A percentile compares a stretch with the other conserved stretches of the same genome.
Evolutionary conservation across 768 basidiomycete species (phyloP).

Genomic region (Russula foetens): DNA sequence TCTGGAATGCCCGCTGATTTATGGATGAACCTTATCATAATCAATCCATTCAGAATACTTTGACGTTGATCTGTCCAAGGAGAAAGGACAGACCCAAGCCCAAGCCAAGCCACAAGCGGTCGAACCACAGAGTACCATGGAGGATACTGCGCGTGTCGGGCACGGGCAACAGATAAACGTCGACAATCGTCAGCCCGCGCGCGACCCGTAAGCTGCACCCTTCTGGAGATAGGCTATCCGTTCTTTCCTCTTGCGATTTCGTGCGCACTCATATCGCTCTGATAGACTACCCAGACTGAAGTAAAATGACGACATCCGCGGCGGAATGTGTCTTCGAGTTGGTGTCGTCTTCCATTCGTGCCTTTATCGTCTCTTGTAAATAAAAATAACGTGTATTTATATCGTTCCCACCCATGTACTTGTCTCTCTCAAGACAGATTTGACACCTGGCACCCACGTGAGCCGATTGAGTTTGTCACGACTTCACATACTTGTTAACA

Average conservation of each 20-base stretch:
- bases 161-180: neutral
- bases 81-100: neutral
- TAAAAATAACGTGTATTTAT: too few relatives aligned
- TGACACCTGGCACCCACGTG: too few relatives aligned
- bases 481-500: too few relatives aligned
- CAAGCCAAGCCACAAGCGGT: neutral
- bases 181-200: neutral
- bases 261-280: neutral
- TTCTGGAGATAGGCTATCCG: neutral
- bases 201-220: neutral
- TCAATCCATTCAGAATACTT: constrained; percentile 6
- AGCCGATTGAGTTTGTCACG: too few relatives aligned
- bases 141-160: neutral
- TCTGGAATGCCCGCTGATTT: neutral
- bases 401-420: too few relatives aligned
- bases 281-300: constrained; percentile 11
- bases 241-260: neutral
- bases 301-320: neutral
- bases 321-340: neutral
- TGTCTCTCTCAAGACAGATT: too few relatives aligned
- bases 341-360: neutral
- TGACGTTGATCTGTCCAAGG: constrained; percentile 12
- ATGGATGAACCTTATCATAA: neutral
- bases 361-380: neutral
- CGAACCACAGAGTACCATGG: neutral